Evolutionary conservation across 1,139 yeast genomes (phyloP).

Genomic region (Sugiyamaella xylanicola): DNA sequence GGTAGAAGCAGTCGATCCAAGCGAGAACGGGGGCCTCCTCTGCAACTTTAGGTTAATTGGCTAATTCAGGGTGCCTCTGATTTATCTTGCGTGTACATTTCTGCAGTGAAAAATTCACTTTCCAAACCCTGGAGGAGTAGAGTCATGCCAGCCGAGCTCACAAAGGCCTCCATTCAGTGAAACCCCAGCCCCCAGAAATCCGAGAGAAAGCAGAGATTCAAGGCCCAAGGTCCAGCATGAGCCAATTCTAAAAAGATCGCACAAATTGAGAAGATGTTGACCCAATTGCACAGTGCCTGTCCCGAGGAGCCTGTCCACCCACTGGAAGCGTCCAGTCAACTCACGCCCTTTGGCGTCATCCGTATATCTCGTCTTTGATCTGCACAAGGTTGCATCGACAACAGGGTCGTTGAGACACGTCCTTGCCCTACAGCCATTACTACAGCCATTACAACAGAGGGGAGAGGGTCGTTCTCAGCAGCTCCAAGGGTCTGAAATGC

Average conservation of each 20-base stretch:
- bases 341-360: constrained; percentile 12
- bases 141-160: no score
- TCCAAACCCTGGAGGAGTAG: neutral
- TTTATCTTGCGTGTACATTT: neutral
- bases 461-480: no score
- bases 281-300: no score
- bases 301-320: neutral
- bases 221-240: no score
- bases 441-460: no score
- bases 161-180: no score
- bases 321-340: neutral
- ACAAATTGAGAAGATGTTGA: no score
- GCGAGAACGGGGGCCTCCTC: constrained; percentile 14
- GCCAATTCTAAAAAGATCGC: no score
- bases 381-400: neutral
- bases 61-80: neutral
- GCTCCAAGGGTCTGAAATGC: no score
- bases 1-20: constrained; percentile 1
- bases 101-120: neutral
- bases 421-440: no score
- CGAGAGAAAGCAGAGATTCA: no score
- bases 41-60: constrained; percentile 11
- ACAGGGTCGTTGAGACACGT: neutral
- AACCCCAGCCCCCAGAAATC: no score
- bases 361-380: constrained; percentile 4